Evolutionary conservation across 139 green algal genomes (phyloP), one percentile per base, ranked within the genome.

Genomic region (Tetradesmus obliquus): DNA sequence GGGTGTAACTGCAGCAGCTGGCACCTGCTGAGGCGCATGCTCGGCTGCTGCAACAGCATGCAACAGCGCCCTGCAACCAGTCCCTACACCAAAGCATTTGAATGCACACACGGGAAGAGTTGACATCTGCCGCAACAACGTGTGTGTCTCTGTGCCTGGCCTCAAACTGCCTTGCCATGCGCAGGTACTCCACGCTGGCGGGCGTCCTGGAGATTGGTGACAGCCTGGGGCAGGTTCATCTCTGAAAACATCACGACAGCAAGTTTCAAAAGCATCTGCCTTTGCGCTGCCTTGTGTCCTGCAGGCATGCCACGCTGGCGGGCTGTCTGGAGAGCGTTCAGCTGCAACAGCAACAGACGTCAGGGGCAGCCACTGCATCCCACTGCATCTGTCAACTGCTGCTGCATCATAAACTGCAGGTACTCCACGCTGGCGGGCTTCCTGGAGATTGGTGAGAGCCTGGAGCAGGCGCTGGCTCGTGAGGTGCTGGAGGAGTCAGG

Each of bases 141-240:
- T 45, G 32, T 45, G 32, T 45, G 32, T 45, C 32, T 45, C 32
- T 45, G 32, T 45, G 32, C 32, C 32, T 45, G 32, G 32, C 32
- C 32, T 45, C 32, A 45, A 45, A 45, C 32, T 45, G 32, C 32
- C 32, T 45, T 45, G 32, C 32, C 32, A 45, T 79, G 57, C 19
- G 60, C 83, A 95, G 94, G 88, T 97, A 96, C 87, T 96, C 94
- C 9, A 93, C 93, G 19, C 88, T 97, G 76, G 95, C 96, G 72
- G 97, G 97, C 0, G 98, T 98, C 91, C 69, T 95, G n/a, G 97
- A 98, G 92, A n/a, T 97, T 1, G 96, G 95, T 6, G 97, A 99
- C 95, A 96, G 96, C 5, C 87, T 99, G 79, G 97, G 98, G 95
- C 85, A 95, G 88, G 94, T 66, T 13, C 57, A 66, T 13, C 57